Conservation (phyloP, 164 flowering plant genomes). For the Cinnamomum micranthum region DNA sequence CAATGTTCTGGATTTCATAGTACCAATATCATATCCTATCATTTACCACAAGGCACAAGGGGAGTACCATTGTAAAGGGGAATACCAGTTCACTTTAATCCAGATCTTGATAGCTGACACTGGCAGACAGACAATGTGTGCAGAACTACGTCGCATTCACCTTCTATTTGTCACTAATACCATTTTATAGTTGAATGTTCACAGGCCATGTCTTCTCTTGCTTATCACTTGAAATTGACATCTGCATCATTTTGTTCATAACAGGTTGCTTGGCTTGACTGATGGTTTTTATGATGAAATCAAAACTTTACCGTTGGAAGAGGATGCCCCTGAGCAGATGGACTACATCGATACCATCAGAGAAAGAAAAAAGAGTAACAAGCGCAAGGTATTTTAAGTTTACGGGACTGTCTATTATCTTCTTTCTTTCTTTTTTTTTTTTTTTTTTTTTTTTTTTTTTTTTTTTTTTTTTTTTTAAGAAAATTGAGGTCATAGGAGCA, state of each 20-base stretch:
- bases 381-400: conserved; percentile 56
- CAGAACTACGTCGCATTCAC: too few species aligned
- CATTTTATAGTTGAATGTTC: background rate
- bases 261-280: conserved; percentile 67
- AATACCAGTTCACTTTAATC: too few species aligned
- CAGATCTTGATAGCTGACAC: too few species aligned
- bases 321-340: conserved; percentile 24
- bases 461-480: background rate
- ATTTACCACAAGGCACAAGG: too few species aligned
- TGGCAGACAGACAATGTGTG: too few species aligned
- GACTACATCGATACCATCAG: conserved; percentile 21
- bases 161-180: too few species aligned
- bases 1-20: too few species aligned
- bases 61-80: too few species aligned
- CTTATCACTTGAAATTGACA: background rate
- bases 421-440: too few species aligned
- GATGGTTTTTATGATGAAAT: conserved; percentile 72
- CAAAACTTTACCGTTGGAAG: conserved; percentile 51
- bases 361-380: conserved; percentile 41
- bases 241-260: conserved; percentile 1
- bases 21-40: too few species aligned
- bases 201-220: background rate
- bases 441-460: too few species aligned
- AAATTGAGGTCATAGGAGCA: background rate
- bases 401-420: background rate